These are phyloP conservation scores for Apophysomyces elegans DNA, from an alignment of 371 early-diverging fungal genomes.

Conservation along the genomic window DNA sequence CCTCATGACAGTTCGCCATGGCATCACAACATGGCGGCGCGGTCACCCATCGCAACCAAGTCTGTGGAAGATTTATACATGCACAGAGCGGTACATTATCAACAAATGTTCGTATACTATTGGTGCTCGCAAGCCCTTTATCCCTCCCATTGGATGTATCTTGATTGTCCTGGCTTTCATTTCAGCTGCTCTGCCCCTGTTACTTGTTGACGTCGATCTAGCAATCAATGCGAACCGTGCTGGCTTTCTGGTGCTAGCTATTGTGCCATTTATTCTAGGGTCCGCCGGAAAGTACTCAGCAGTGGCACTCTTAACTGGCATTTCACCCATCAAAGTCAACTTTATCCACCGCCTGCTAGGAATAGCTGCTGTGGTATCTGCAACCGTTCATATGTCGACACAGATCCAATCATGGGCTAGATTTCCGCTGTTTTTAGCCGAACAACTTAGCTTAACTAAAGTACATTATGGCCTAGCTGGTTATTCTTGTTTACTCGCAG, in stretches of 20 bases:
- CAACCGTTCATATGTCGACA: conserved; percentile 61
- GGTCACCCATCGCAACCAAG: background rate
- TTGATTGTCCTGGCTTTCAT: conserved; percentile 44
- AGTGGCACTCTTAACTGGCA: conserved; percentile 53
- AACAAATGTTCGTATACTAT: conserved; percentile 54
- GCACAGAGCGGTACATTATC: conserved; percentile 39
- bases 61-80: background rate
- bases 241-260: conserved; percentile 55
- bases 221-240: conserved; percentile 56
- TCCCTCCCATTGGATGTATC: conserved; percentile 54
- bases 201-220: conserved; percentile 48
- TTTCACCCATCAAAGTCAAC: conserved; percentile 57
- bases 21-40: conserved; percentile 7
- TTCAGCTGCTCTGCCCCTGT: conserved; percentile 42
- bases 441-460: conserved; percentile 43
- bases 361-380: conserved; percentile 42
- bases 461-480: conserved; percentile 60
- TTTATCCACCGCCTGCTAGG: conserved; percentile 57
- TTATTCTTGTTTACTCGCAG: conserved; percentile 52
- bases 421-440: conserved; percentile 45
- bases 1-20: conserved; percentile 22
- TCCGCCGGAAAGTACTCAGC: conserved; percentile 65
- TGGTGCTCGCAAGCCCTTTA: conserved; percentile 19
- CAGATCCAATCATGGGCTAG: conserved; percentile 49
- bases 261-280: conserved; percentile 61